These are phyloP conservation scores for Firmiana major DNA, from an alignment of 345 rosid genomes.

Conservation along the genomic window DNA sequence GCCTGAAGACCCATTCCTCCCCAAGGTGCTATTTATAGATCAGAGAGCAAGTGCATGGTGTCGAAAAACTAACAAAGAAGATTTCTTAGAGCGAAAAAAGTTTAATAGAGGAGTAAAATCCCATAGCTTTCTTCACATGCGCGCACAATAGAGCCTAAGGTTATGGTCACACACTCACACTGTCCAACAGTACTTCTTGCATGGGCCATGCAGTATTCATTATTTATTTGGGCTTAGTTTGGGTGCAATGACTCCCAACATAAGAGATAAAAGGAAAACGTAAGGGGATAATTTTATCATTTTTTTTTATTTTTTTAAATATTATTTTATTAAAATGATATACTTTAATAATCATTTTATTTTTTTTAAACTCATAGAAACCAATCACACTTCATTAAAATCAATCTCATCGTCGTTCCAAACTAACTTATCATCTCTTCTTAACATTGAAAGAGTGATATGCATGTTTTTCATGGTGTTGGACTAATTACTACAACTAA, in stretches of 20 bases:
- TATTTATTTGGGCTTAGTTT: not conserved
- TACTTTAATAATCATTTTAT: too few species aligned
- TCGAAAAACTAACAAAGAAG: not conserved
- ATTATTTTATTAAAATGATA: too few species aligned
- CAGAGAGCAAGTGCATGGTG: not conserved
- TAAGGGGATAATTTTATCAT: too few species aligned
- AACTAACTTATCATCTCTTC: not conserved
- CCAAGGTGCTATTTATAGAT: slow-evolving; percentile 10
- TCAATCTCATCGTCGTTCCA: too few species aligned
- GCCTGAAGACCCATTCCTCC: not conserved
- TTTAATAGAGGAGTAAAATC: not conserved
- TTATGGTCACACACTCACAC: not conserved
- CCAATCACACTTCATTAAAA: too few species aligned
- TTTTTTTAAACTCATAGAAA: too few species aligned
- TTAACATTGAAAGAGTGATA: not conserved
- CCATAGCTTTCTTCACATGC: not conserved
- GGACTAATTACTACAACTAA: not conserved
- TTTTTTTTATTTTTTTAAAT: too few species aligned
- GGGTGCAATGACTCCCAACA: too few species aligned
- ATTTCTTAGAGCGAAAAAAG: not conserved
- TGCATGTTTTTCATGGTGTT: not conserved
- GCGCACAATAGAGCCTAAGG: not conserved
- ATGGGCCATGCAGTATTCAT: slow-evolving; percentile 3
- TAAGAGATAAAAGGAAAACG: too few species aligned
- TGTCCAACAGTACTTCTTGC: not conserved